Base-by-base conservation (phyloP, 2,329 filamentous ascomycete species). In the Sporothrix sp. region DNA sequence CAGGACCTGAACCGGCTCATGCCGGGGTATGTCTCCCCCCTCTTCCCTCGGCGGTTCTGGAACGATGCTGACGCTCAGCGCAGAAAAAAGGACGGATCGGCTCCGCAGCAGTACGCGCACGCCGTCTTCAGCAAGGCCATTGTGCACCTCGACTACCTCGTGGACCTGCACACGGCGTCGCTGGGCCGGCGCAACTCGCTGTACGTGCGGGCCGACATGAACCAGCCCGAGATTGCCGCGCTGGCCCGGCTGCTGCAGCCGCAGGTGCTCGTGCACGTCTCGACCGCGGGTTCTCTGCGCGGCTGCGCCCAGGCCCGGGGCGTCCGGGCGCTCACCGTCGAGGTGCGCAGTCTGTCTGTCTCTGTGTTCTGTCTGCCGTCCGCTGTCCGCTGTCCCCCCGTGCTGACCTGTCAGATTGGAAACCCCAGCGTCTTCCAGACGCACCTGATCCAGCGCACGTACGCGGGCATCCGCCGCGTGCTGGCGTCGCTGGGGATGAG, bases 341-440 rank as follows among this genome's bases (percentile, higher is more conserved):
- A 47, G 33, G 44, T 36, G 18, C 11, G 33, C 21, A 13, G 9
- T 7, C 37, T 39, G 14, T 13, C 18, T 39, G 37, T 3, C 18
- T 13, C 7, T 9, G 20, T 20, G 23, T 8, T 5, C 4, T 16
- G 20, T 39, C 20, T 6, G 10, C 10, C 25, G 5, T 28, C 25
- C 25, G 25, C 25, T 28, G 25, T 6, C 25, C 25, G 10, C 5
- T 5, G 6, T 8, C 8, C 21, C 20, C 3, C 7, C 3, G 21
- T 21, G 21, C 27, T 44, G 20, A 20, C 40, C 4, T n/a, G 18
- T 1, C 25, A 46, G 33, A 47, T 47, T 28, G 44, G 44, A n/a
- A 47, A 47, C 44, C 44, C 44, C 2, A 47, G 44, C 18, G 44
- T 47, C n/a, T 47, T 47, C n/a, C 44, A 47, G 44, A 30, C 33